Evolutionary conservation across 2,329 filamentous ascomycete genomes (phyloP), one percentile per base, ranked within the genome.

Genomic region (Akanthomyces muscarius): DNA sequence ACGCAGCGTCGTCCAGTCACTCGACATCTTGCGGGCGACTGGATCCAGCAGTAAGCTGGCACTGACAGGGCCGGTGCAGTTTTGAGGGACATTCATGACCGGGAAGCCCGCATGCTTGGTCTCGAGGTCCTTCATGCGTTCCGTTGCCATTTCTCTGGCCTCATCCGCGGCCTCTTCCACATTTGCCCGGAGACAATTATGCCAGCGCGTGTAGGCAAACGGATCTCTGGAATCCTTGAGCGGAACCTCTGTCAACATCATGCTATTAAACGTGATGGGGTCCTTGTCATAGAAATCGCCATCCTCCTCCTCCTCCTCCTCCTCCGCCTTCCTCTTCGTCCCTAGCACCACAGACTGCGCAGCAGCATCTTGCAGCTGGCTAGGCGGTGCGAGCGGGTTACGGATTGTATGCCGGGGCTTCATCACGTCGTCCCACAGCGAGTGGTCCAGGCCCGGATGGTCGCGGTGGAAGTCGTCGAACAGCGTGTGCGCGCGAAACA

Each of bases 391-490:
- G 33, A 36, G 25, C 38, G 53, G 36, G 13, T 10, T 28, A 8
- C 13, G 53, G 36, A 56, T 23, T 3, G 8, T 18, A 14, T 14
- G n/a, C 53, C 13, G 8, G 13, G 53, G 53, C 36, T n/a, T 36
- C 53, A 56, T 56, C 18, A 44, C 41, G 21, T 56, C 36, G 11
- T n/a, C 18, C 53, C 53, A 56, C 53, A 28, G 53, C 38, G 36
- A 23, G 53, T 56, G 54, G 67, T 70, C 6, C n/a, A 60, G 45
- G 10, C 56, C 56, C 10, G 66, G 69, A 1, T 57, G 53, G 2
- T 69, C 69, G 64, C 76, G 75, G 64, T 78, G 70, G 57, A 75
- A 72, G 41, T 72, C 44, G 62, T 79, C 71, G 50, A 73, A 76
- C 3, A 75, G 10, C 41, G 64, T 64, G 58, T 79, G 77, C 2